Percentiles rank a stretch among this genome's conserved stretches.
Evolutionary conservation across 2,329 filamentous ascomycete genomes (phyloP).

Genomic region (Chrysoporthe austroafricana): DNA sequence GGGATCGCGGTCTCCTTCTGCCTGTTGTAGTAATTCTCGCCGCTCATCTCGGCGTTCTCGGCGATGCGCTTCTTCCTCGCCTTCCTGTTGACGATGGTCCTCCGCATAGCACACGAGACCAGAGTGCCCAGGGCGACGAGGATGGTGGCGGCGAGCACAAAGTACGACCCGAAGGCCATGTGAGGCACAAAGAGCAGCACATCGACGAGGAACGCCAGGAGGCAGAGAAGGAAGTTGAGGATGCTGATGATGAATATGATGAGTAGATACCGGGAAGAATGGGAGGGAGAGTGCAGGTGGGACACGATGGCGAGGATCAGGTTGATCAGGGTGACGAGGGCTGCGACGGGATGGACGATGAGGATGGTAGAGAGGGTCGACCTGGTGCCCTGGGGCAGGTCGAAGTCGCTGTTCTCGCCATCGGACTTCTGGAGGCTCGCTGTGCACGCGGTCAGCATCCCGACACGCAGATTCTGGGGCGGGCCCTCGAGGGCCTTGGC

Average conservation of each 20-base stretch:
- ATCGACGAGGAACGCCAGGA: slow-evolving; percentile 90
- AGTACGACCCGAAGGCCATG: slow-evolving; percentile 90
- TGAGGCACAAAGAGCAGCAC: slow-evolving; percentile 94
- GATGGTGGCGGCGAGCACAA: slow-evolving; percentile 87
- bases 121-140: slow-evolving; percentile 80
- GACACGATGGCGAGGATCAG: slow-evolving; percentile 77
- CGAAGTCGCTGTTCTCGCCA: slow-evolving; percentile 50
- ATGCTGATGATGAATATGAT: slow-evolving; percentile 84
- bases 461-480: not conserved
- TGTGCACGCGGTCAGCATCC: not conserved
- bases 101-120: slow-evolving; percentile 91
- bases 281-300: slow-evolving; percentile 85
- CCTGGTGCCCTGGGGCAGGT: slow-evolving; percentile 56
- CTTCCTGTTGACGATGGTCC: slow-evolving; percentile 88
- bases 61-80: slow-evolving; percentile 90
- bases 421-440: slow-evolving; percentile 5
- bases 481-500: too few relatives aligned
- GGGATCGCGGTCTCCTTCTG: slow-evolving; percentile 53
- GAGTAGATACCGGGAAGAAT: slow-evolving; percentile 87
- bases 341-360: slow-evolving; percentile 90
- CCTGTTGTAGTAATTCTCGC: slow-evolving; percentile 84
- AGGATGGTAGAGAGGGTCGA: slow-evolving; percentile 81
- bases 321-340: slow-evolving; percentile 82
- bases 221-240: slow-evolving; percentile 78
- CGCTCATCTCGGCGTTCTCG: slow-evolving; percentile 96